Conservation (phyloP, 805 yeast genomes). For the Wickerhamomyces queroliae region DNA sequence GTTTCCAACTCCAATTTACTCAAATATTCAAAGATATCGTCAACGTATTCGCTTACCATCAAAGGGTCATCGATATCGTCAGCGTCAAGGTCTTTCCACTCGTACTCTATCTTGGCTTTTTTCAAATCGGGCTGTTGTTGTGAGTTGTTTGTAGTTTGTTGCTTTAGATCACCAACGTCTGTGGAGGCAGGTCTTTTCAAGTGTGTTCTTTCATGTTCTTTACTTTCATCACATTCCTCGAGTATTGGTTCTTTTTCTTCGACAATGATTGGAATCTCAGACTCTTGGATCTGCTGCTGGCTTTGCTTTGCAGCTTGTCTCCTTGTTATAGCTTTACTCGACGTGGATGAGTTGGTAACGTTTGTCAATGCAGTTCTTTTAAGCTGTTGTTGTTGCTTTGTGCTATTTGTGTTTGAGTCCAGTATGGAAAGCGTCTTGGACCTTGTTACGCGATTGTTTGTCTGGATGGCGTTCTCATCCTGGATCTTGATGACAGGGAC, state of each 20-base stretch:
- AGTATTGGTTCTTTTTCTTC: conserved; percentile 1
- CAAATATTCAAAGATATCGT: conserved; percentile 77
- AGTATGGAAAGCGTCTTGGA: conserved; percentile 5
- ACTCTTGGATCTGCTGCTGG: neutral
- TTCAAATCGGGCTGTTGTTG: conserved; percentile 6
- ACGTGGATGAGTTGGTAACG: conserved; percentile 23
- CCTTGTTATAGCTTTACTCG: conserved; percentile 2
- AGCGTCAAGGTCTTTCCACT: conserved; percentile 52
- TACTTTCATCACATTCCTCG: conserved; percentile 1
- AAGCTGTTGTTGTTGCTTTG: neutral
- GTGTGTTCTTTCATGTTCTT: conserved; percentile 19
- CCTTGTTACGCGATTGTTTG: conserved; percentile 4
- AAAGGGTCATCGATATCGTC: conserved; percentile 71
- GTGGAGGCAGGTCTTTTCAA: conserved; percentile 46
- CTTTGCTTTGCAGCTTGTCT: conserved; percentile 1
- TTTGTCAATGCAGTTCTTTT: conserved; percentile 21
- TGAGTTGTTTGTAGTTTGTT: conserved; percentile 9
- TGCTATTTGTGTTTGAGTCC: neutral
- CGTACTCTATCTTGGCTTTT: conserved; percentile 9
- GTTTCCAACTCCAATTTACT: conserved; percentile 62
- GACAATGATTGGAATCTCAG: conserved; percentile 1
- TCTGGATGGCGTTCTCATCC: conserved; percentile 14
- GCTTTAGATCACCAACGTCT: conserved; percentile 21
- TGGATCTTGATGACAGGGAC: conserved; percentile 12
- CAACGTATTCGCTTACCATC: conserved; percentile 87